phyloP scores from a whole-genome alignment of 495 filamentous ascomycete genomes.

The Venustampulla echinocandica region DNA sequence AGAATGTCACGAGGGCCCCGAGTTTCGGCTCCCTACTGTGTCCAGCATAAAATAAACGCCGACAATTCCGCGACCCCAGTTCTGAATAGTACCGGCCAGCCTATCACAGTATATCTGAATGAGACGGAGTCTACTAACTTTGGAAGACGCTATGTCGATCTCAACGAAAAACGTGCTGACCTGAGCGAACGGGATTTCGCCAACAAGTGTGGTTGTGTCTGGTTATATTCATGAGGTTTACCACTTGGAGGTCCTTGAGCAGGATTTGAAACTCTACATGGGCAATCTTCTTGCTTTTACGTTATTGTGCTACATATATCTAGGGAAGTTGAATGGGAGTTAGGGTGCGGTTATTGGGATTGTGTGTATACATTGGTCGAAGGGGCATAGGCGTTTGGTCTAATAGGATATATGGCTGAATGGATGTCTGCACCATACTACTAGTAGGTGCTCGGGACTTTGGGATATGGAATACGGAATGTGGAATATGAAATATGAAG shows the following conservation, averaged over 20 bases:
- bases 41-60: conserved; percentile 57
- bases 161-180: neutral
- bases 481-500: too few relatives aligned
- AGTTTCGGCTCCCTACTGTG: conserved; percentile 26
- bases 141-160: neutral
- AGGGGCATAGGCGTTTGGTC: too few relatives aligned
- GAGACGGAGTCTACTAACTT: conserved; percentile 41
- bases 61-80: conserved; percentile 38
- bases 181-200: neutral
- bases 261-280: too few relatives aligned
- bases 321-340: too few relatives aligned
- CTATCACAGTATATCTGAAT: conserved; percentile 47
- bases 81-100: conserved; percentile 29
- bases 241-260: neutral
- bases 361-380: too few relatives aligned
- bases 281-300: too few relatives aligned
- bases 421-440: too few relatives aligned
- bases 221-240: neutral
- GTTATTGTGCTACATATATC: too few relatives aligned
- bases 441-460: too few relatives aligned
- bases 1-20: conserved; percentile 36
- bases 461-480: too few relatives aligned
- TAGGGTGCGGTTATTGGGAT: too few relatives aligned
- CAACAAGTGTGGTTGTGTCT: conserved; percentile 8
- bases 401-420: too few relatives aligned